A percentile compares a stretch with the other conserved stretches of the same genome.
These are phyloP conservation scores for Hypoxylon sp. DNA, from an alignment of 2,329 filamentous ascomycete genomes.

Conservation along the genomic window DNA sequence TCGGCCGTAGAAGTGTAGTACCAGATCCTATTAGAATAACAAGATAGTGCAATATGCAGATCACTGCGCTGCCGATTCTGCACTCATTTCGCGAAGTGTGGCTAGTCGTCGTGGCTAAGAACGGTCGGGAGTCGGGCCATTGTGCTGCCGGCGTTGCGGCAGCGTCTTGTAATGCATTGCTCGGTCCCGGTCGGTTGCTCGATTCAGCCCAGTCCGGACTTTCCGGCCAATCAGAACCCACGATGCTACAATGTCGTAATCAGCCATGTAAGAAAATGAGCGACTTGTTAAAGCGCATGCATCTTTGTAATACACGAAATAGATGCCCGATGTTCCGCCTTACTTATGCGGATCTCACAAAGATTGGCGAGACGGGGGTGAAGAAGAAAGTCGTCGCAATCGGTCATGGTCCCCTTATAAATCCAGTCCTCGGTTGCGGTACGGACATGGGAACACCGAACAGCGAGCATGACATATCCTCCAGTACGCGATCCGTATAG, in stretches of 20 bases:
- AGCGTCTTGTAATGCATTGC: conserved; percentile 1
- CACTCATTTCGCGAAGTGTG: background rate
- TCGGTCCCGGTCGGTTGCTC: conserved; percentile 29
- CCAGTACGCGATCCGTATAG: background rate
- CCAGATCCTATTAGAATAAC: background rate
- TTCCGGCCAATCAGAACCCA: conserved; percentile 24
- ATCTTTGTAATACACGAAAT: background rate
- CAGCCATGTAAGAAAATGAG: conserved; percentile 9
- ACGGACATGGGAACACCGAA: conserved; percentile 9
- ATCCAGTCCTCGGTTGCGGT: background rate
- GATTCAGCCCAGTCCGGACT: conserved; percentile 25
- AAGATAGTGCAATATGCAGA: background rate
- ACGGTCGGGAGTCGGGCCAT: background rate
- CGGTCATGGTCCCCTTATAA: background rate
- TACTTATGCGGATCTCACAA: background rate
- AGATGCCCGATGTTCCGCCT: conserved; percentile 15
- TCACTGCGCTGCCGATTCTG: background rate
- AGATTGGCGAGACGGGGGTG: background rate
- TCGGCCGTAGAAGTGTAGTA: background rate
- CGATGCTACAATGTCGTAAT: background rate
- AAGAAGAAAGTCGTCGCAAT: conserved; percentile 9
- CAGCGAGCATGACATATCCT: conserved; percentile 12
- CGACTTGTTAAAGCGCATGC: background rate
- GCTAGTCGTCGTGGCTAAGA: background rate
- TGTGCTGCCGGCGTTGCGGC: background rate